phyloP scores from a whole-genome alignment of 140 eudicot genomes.

The Anethum foeniculum region DNA sequence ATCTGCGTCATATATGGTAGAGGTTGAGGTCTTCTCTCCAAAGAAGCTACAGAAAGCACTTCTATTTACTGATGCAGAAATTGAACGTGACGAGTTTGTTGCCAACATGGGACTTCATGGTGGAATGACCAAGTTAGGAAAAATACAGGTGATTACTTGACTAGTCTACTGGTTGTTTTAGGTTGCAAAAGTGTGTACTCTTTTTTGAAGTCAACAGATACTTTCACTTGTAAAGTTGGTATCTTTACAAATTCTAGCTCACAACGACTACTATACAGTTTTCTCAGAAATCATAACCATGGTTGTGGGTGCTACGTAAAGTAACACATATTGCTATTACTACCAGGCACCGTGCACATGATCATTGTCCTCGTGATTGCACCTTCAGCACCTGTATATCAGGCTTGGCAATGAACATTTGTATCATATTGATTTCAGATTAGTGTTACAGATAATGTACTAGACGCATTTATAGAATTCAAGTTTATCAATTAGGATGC shows the following conservation, averaged over 20 bases:
- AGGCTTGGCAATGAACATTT: not conserved
- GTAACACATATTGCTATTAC: not conserved
- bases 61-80: constrained; percentile 32
- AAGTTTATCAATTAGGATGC: no score
- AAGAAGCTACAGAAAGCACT: constrained; percentile 42
- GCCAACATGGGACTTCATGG: not conserved
- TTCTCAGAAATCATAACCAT: not conserved
- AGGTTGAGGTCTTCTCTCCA: constrained; percentile 40
- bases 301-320: not conserved
- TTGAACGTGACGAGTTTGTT: constrained; percentile 13
- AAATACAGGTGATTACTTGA: constrained; percentile 8
- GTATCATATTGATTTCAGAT: not conserved
- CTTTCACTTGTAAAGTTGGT: not conserved
- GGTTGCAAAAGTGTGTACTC: not conserved
- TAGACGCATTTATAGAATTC: not conserved
- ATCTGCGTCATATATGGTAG: constrained; percentile 37
- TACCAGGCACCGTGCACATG: not conserved
- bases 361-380: not conserved
- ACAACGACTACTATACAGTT: not conserved
- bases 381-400: not conserved
- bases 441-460: not conserved
- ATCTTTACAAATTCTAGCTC: not conserved
- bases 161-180: not conserved
- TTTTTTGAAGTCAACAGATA: not conserved
- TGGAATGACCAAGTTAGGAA: not conserved